Evolutionary conservation across 768 basidiomycete genomes (phyloP).

Genomic region (Boletus pseudopeckii): DNA sequence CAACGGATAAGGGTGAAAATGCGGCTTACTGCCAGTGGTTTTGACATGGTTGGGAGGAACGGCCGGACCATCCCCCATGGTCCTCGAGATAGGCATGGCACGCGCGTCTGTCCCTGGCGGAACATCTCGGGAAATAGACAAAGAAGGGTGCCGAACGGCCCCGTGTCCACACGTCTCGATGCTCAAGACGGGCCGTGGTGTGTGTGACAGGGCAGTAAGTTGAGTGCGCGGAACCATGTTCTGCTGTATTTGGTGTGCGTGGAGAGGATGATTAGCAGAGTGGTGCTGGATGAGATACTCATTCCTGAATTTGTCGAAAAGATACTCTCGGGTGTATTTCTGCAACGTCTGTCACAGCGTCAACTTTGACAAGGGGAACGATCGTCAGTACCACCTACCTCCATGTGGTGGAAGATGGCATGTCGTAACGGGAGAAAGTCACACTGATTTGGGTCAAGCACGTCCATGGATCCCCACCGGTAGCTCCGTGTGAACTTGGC

Average conservation of each 20-base stretch:
- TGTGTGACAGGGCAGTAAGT: constrained; percentile 30
- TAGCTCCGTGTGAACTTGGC: constrained; percentile 71
- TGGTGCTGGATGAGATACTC: constrained; percentile 58
- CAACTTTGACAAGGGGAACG: constrained; percentile 13
- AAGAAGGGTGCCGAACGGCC: constrained; percentile 42
- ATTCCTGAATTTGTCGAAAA: constrained; percentile 71
- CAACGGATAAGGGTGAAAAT: constrained; percentile 4
- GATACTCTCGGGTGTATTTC: constrained; percentile 80
- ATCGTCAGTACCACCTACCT: constrained; percentile 48
- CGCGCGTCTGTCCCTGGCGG: constrained; percentile 44
- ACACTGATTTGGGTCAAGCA: constrained; percentile 72
- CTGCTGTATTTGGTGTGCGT: constrained; percentile 44
- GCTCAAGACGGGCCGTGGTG: constrained; percentile 54
- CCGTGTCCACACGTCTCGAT: constrained; percentile 56
- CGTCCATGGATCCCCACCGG: constrained; percentile 83
- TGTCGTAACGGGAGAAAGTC: constrained; percentile 77
- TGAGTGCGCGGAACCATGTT: constrained; percentile 33
- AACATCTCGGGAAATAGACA: constrained; percentile 47
- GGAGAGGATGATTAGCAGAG: constrained; percentile 40
- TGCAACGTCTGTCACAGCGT: constrained; percentile 61
- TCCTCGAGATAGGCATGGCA: constrained; percentile 39
- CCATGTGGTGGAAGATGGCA: constrained; percentile 86
- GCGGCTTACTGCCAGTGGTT: constrained; percentile 37
- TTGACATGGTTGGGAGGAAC: constrained; percentile 31
- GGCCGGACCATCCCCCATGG: constrained; percentile 34